Evolutionary conservation across 805 yeast genomes (phyloP).

Genomic region (Cyberlindnera meyerae): DNA sequence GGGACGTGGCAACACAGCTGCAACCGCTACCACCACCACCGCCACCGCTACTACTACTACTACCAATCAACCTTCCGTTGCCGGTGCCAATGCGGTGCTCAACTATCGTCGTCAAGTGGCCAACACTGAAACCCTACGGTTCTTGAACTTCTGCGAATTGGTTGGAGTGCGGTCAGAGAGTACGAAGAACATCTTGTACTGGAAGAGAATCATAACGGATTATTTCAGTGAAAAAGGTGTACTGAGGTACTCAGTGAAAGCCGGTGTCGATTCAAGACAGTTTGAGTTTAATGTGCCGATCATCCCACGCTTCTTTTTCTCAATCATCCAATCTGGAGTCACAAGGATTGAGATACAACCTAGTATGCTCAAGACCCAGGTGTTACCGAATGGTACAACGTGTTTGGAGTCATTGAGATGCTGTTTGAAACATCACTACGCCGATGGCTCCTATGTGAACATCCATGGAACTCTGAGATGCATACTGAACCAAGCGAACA

Average conservation of each 20-base stretch:
- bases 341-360: slow-evolving; percentile 47
- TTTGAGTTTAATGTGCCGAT: slow-evolving; percentile 62
- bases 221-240: slow-evolving; percentile 49
- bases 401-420: slow-evolving; percentile 49
- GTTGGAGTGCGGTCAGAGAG: slow-evolving; percentile 40
- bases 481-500: slow-evolving; percentile 54
- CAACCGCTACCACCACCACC: too few relatives aligned
- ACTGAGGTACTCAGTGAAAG: slow-evolving; percentile 42
- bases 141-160: slow-evolving; percentile 46
- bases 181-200: slow-evolving; percentile 40
- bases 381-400: slow-evolving; percentile 48
- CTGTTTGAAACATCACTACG: slow-evolving; percentile 46
- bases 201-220: slow-evolving; percentile 46
- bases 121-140: slow-evolving; percentile 45
- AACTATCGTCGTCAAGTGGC: slow-evolving; percentile 37
- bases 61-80: slow-evolving; percentile 1
- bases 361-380: slow-evolving; percentile 45
- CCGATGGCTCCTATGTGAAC: slow-evolving; percentile 67
- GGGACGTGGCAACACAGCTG: neutral
- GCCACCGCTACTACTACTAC: slow-evolving; percentile 10
- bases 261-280: slow-evolving; percentile 43
- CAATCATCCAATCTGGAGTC: slow-evolving; percentile 48
- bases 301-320: slow-evolving; percentile 57
- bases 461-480: slow-evolving; percentile 59
- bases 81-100: slow-evolving; percentile 9